Base-by-base conservation (phyloP, 208 protist species). In the Polymyxa betae region DNA sequence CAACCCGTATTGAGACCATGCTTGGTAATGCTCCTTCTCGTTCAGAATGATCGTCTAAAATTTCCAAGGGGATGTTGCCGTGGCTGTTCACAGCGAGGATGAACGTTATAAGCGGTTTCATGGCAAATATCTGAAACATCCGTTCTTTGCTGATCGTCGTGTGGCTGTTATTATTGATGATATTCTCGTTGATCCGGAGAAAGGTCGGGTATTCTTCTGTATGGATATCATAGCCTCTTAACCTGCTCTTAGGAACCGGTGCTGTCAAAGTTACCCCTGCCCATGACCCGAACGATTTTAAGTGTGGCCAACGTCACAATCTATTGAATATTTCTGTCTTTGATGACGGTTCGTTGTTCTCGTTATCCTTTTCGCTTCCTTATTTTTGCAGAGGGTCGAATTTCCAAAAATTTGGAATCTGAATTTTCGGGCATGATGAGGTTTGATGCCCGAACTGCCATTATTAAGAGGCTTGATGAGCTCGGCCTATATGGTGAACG, bases 271-370 rank as follows among this genome's bases (percentile, higher is more conserved):
- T 99, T 77, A 99, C 99, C 32, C 99, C 99, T 29, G 97, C 98
- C n/a, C 99, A 99, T 93, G 99, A 99, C 95, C 96, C 95, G 38
- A 99, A 99, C 95, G 99, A 99, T 96, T 99, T 98, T 93, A 97
- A 98, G 93, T 95, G 95, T 88, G 98, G 98, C 77, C 87, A 96
- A 77, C 95, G 98, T 77, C 97, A 99, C 95, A 96, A 97, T 45
- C 96, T 99, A 32, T 90, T 0, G 52, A 90, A 96, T 91, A 93
- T 99, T 66, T 97, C 94, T 77, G 96, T 99, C 90, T 96, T 99
- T 87, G 98, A 96, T 88, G 94, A 98, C 5, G 49, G 49, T 60
- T 60, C 24, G 49, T 60, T 60, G 5, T 60, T 60, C 24, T 5
- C 5, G 49, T 60, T 29, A 60, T 60, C 49, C 5, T 60, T 5